Evolutionary conservation across 441 rosid species (phyloP), one percentile per base, ranked within the genome.

Genomic region (California macrophylla): DNA sequence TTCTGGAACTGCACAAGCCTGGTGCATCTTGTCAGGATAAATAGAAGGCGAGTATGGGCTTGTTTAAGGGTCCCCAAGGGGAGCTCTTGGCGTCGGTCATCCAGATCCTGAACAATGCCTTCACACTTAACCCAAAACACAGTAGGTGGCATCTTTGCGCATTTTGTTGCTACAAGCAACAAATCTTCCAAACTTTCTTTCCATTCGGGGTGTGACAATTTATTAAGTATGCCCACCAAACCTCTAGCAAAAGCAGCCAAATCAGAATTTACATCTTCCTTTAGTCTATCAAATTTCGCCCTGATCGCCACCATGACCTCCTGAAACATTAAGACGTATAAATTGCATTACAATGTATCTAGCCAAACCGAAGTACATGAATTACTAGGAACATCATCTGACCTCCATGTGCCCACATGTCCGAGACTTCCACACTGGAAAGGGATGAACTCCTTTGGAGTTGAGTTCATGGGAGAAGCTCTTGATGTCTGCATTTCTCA

Each of bases 381-480:
- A 54, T 54, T 54, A 23, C 62, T 20, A 54, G 62, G 21, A 21
- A 20, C 26, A 54, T 26, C 62, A 54, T 54, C 62, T 15, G 21
- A 90, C 97, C 92, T 92, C 99, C 92, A 95, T 83, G 78, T 89
- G 98, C 6, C 93, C 97, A 15, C 87, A 76, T 25, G 93, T 97
- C 16, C 96, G 88, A 64, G 98, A 87, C 77, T 83, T 92, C 96
- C 93, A 84, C 26, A 91, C 84, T 0, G 97, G 97, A 74, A 90
- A 95, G 67, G 98, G 93, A 50, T 89, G 76, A 0, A 95, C 99
- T 26, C 99, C 99, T 84, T 91, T 92, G 40, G 99, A 92, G 79
- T 92, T 95, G 63, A 95, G 98, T 78, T 95, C 97, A 34, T 92
- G 98, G 70, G 99, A 95, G 85, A 90, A 95, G 81, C 97, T 89